Percentiles rank a stretch among this genome's conserved stretches.
Evolutionary conservation across 1,284 basidiomycete species (phyloP).

Genomic region (Cutaneotrichosporon dermatis): DNA sequence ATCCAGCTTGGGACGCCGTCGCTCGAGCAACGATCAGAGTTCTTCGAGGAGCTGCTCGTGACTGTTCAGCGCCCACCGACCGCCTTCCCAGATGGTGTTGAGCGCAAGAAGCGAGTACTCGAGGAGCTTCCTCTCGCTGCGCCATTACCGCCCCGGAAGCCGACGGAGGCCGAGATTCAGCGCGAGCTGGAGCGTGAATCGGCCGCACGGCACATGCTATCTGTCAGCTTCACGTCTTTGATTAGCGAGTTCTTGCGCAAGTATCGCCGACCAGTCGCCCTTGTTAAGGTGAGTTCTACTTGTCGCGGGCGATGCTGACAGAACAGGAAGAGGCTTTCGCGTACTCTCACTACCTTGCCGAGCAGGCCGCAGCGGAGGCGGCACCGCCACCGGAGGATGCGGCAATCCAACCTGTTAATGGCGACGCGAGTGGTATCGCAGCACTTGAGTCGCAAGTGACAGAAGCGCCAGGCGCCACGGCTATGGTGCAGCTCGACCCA

Average conservation of each 20-base stretch:
- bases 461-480: background rate
- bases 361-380: constrained; percentile 19
- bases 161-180: constrained; percentile 76
- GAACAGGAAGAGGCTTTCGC: constrained; percentile 26
- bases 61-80: constrained; percentile 72
- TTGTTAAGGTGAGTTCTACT: constrained; percentile 58
- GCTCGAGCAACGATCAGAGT: constrained; percentile 61
- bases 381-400: too few relatives aligned
- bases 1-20: constrained; percentile 60
- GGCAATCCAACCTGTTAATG: background rate
- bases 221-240: constrained; percentile 80
- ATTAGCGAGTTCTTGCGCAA: constrained; percentile 86
- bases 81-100: constrained; percentile 85
- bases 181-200: constrained; percentile 78
- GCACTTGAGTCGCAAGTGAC: constrained; percentile 5
- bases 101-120: constrained; percentile 74
- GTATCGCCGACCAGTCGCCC: constrained; percentile 84
- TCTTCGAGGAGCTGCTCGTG: constrained; percentile 70
- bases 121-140: constrained; percentile 85
- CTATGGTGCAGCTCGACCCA: constrained; percentile 2
- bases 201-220: constrained; percentile 72
- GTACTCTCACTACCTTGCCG: constrained; percentile 13
- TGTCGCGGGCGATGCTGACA: background rate
- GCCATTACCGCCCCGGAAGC: constrained; percentile 77
- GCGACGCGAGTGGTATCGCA: background rate